phyloP scores from a whole-genome alignment of 2,329 filamentous ascomycete species.

The Mycosphaerelloides madeirae region DNA sequence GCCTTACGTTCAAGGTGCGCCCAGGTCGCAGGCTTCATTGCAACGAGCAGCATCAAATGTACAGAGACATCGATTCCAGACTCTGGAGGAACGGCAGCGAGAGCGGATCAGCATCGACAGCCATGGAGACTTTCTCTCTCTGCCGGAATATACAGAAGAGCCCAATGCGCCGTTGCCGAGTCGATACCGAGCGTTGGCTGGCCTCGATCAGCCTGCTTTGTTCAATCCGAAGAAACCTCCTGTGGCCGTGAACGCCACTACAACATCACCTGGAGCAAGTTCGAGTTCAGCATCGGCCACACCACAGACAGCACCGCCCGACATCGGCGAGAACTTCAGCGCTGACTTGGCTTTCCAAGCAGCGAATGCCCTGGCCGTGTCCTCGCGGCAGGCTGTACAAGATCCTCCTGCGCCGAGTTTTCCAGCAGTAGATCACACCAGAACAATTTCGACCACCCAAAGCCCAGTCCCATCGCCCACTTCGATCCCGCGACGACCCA shows the following conservation, averaged over 20 bases:
- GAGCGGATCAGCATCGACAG: conserved; percentile 50
- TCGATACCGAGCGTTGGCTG: conserved; percentile 34
- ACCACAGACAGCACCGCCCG: conserved; percentile 22
- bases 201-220: conserved; percentile 27
- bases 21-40: conserved; percentile 30
- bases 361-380: conserved; percentile 7
- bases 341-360: conserved; percentile 25
- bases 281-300: conserved; percentile 1
- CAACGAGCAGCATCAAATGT: conserved; percentile 54
- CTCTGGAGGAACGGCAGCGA: conserved; percentile 51
- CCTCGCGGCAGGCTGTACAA: not conserved
- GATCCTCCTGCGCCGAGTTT: conserved; percentile 4
- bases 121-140: conserved; percentile 76
- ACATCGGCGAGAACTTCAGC: conserved; percentile 22
- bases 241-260: conserved; percentile 13
- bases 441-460: conserved; percentile 1
- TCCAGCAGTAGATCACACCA: not conserved
- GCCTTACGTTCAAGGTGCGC: conserved; percentile 32
- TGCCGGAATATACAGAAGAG: conserved; percentile 70
- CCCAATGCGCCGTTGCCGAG: conserved; percentile 36
- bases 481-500: not conserved
- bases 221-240: conserved; percentile 16
- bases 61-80: conserved; percentile 65
- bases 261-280: conserved; percentile 1
- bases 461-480: conserved; percentile 1